Conservation (phyloP, 2,329 filamentous ascomycete genomes). For the Bipolaris gigantea region DNA sequence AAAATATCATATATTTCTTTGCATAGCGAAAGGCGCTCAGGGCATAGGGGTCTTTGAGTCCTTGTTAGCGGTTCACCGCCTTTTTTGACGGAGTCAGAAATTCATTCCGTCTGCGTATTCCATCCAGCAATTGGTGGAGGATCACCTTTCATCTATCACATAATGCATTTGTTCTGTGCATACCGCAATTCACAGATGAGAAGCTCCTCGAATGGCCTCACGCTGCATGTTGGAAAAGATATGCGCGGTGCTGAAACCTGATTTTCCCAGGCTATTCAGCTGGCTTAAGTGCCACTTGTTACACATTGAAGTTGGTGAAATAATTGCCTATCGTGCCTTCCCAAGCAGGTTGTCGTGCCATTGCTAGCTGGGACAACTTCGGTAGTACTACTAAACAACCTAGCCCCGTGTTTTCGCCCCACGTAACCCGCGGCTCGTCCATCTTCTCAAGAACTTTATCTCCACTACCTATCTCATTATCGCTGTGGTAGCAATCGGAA, state of each 20-base stretch:
- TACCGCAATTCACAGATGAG: background rate
- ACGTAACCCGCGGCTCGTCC: conserved; percentile 6
- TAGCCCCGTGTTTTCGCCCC: conserved; percentile 2
- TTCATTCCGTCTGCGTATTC: background rate
- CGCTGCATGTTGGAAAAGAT: background rate
- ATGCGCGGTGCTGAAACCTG: background rate
- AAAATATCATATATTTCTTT: conserved; percentile 9
- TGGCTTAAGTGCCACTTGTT: no score
- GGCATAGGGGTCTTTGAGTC: background rate
- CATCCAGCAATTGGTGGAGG: background rate
- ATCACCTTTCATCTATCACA: background rate
- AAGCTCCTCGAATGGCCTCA: background rate
- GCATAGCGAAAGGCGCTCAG: conserved; percentile 40
- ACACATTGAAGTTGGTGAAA: background rate
- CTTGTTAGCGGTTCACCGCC: background rate
- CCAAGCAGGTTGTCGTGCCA: background rate
- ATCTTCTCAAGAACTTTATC: conserved; percentile 11
- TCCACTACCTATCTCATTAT: conserved; percentile 2
- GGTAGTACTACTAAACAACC: conserved; percentile 7
- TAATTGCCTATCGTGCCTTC: background rate
- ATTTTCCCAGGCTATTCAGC: background rate
- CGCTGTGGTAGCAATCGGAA: background rate
- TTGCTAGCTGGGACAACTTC: background rate
- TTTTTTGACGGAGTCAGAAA: background rate
- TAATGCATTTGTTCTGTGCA: background rate